These are phyloP conservation scores for Oidiodendron maius DNA, from an alignment of 495 filamentous ascomycete species.

Conservation along the genomic window DNA sequence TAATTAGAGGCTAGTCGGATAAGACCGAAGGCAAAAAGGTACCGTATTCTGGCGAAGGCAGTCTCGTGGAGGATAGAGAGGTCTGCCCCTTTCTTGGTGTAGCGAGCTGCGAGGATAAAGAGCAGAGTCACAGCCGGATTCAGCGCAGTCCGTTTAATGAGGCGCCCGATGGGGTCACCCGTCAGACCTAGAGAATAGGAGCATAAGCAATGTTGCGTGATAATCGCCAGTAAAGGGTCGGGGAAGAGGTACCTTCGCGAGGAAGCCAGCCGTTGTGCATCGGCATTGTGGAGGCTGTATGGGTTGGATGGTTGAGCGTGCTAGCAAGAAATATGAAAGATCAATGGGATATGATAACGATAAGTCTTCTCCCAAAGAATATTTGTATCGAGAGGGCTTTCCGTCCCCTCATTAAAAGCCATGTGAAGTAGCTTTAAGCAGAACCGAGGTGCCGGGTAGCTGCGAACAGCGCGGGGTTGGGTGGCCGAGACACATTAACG, in stretches of 20 bases:
- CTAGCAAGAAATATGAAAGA: background rate
- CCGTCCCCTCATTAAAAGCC: too few species aligned
- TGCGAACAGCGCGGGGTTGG: too few species aligned
- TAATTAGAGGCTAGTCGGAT: conserved; percentile 39
- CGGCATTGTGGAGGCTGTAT: conserved; percentile 30
- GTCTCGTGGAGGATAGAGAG: conserved; percentile 42
- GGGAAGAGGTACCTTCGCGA: conserved; percentile 34
- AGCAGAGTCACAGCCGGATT: conserved; percentile 57
- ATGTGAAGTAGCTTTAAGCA: too few species aligned
- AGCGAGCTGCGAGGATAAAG: conserved; percentile 50
- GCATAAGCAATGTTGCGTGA: background rate
- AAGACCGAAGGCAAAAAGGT: conserved; percentile 43
- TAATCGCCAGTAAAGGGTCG: background rate
- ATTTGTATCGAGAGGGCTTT: too few species aligned
- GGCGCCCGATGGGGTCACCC: conserved; percentile 46
- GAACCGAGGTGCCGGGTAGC: too few species aligned
- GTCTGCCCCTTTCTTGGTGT: conserved; percentile 50
- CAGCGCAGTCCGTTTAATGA: conserved; percentile 50
- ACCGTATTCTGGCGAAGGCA: conserved; percentile 38
- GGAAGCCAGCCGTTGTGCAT: conserved; percentile 42
- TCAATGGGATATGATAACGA: background rate
- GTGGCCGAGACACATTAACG: too few species aligned
- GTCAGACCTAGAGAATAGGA: conserved; percentile 50
- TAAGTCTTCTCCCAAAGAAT: background rate
- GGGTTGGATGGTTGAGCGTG: background rate